Evolutionary conservation across 2,329 filamentous ascomycete species (phyloP), one percentile per base, ranked within the genome.

Genomic region (Rhinocladiella similis): DNA sequence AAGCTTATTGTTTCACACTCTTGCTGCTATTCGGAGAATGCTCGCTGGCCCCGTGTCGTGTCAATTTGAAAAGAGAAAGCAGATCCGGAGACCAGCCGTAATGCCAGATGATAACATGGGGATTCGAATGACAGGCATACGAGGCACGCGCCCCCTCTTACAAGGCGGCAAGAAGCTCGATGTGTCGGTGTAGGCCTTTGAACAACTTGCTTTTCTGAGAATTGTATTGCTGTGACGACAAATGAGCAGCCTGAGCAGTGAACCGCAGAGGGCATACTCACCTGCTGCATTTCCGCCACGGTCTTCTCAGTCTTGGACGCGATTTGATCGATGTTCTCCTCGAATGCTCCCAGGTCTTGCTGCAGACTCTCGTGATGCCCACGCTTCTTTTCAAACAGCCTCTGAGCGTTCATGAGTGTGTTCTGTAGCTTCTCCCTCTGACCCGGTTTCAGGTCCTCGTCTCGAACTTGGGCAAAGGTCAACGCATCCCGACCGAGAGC

Each of bases 231-330:
- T 63, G 51, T 33, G 27, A 7, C 27, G 10, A n/a, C n/a, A 7
- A 33, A 7, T 33, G 27, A 33, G 27, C 27, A 7, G 10, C 6
- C 4, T 33, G 27, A 3, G 10, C 27, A 3, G 10, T 33, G 4
- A 7, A 12, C 10, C 10, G 27, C 27, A 6, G 10, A 33, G 4
- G 4, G 2, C 27, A 33, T 33, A 33, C 27, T 33, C 27, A 61
- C 61, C 46, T 63, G 45, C 38, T 63, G 61, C 46, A 59, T 50
- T 25, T 57, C 58, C 13, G 39, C 47, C 20, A 56, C 56, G 13
- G 33, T 46, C 14, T 53, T 54, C 25, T 59, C 57, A 35, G 60
- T 57, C 29, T 51, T 56, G 29, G 42, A 45, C n/a, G 53, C 46
- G 35, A 59, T 55, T 18, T 59, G 48, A 39, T 14, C 33, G 25